phyloP scores from a whole-genome alignment of 164 flowering plant species.

The Stephania cephalantha region DNA sequence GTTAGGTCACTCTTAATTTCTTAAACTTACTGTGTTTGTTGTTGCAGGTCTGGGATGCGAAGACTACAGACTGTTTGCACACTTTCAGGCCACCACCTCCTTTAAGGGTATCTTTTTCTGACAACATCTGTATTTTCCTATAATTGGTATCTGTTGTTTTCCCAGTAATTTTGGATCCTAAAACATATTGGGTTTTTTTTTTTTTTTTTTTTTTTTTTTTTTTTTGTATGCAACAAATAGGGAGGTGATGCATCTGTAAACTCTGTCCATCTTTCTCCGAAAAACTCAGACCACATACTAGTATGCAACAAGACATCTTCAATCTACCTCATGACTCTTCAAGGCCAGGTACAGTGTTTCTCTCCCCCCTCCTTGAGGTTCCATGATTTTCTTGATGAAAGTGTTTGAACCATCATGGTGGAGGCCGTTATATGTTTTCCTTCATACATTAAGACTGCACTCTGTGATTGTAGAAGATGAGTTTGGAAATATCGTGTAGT shows the following conservation, averaged over 20 bases:
- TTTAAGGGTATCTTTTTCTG: constrained; percentile 49
- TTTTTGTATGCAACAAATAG: constrained; percentile 29
- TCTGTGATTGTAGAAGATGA: background rate
- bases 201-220: constrained; percentile 1
- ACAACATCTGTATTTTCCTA: constrained; percentile 5
- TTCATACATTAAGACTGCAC: background rate
- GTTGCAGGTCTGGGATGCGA: constrained; percentile 90
- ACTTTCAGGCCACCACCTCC: constrained; percentile 99
- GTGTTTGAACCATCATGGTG: background rate
- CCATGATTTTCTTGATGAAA: background rate
- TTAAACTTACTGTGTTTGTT: constrained; percentile 5
- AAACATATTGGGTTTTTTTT: constrained; percentile 1
- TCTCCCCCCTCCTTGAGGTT: background rate
- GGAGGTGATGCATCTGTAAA: constrained; percentile 99
- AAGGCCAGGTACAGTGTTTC: constrained; percentile 76
- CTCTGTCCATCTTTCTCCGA: constrained; percentile 89
- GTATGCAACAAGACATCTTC: constrained; percentile 98
- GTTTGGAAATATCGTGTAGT: background rate
- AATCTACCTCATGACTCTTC: constrained; percentile 89
- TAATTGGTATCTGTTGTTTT: background rate
- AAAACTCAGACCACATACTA: constrained; percentile 77
- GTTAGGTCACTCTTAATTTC: background rate
- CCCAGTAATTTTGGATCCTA: background rate
- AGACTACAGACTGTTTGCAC: constrained; percentile 87
- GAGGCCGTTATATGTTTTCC: background rate